phyloP scores from a whole-genome alignment of 176 grass and related monocot species.

The Eragrostis curvula region DNA sequence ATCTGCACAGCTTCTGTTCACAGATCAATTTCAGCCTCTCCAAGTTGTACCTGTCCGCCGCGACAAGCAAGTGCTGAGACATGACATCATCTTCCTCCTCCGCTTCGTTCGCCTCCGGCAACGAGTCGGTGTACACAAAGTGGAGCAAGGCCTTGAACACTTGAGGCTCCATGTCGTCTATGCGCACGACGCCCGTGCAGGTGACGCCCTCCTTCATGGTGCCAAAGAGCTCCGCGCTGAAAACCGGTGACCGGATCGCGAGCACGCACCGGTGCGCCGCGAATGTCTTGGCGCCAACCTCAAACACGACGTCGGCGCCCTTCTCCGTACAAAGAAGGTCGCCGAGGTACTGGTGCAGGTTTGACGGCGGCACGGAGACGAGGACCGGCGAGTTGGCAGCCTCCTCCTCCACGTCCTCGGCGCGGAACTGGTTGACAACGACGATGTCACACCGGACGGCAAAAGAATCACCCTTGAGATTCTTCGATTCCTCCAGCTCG shows the following conservation, averaged over 20 bases:
- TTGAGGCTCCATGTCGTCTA: constrained; percentile 43
- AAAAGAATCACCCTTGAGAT: not conserved
- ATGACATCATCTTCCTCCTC: not conserved
- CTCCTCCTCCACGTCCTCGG: not conserved
- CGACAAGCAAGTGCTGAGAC: not conserved
- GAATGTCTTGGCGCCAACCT: constrained; percentile 36
- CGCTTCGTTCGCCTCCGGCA: not conserved
- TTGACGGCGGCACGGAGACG: not conserved
- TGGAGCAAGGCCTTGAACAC: constrained; percentile 34
- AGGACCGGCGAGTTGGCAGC: not conserved
- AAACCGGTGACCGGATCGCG: constrained; percentile 45
- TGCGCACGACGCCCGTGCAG: not conserved
- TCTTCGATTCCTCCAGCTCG: not conserved
- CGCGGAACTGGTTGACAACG: not conserved
- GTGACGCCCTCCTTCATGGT: constrained; percentile 42
- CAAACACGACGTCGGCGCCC: constrained; percentile 44
- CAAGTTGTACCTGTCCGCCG: not conserved
- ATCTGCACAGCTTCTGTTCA: not conserved
- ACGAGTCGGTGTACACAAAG: not conserved
- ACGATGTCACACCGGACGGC: not conserved
- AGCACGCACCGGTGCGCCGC: constrained; percentile 38
- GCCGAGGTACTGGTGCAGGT: not conserved
- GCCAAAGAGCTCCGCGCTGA: constrained; percentile 44
- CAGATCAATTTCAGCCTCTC: not conserved
- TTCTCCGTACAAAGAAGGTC: not conserved